Evolutionary conservation across 257 asterid species (phyloP).

Genomic region (Nicotiana tabacum): DNA sequence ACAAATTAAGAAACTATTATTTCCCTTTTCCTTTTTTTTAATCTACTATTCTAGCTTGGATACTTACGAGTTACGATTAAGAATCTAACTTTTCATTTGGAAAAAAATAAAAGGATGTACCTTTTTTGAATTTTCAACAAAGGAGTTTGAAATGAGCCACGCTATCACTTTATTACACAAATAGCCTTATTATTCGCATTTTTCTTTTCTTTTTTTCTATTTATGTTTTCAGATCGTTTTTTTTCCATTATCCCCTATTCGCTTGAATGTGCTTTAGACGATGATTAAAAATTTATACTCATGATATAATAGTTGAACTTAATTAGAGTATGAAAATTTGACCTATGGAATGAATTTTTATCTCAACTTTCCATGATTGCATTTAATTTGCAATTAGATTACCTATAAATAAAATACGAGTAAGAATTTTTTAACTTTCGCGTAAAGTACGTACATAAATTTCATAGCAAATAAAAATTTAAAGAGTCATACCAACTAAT

Average conservation of each 20-base stretch:
- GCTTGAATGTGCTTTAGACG: not conserved
- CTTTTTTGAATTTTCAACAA: not conserved
- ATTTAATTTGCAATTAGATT: not conserved
- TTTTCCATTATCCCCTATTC: too few species aligned
- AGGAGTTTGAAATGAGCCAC: not conserved
- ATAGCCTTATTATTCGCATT: not conserved
- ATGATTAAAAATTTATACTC: too few species aligned
- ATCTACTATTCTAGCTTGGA: not conserved
- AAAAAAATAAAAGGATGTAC: not conserved
- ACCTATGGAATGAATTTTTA: too few species aligned
- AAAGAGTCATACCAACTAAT: not conserved
- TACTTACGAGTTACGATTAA: not conserved
- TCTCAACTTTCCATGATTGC: too few species aligned
- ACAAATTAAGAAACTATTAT: not conserved
- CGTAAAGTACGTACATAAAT: not conserved
- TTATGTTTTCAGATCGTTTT: not conserved
- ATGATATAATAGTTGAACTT: too few species aligned
- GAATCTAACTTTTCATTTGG: not conserved
- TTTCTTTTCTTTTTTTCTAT: not conserved
- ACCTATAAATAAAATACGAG: not conserved
- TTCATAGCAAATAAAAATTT: not conserved
- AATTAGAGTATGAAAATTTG: not conserved
- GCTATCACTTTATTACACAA: not conserved
- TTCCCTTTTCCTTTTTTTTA: not conserved
- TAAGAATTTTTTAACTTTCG: not conserved